These are phyloP conservation scores for Globisporangium radiosum DNA, from an alignment of 352 stramenopile genomes.

Conservation along the genomic window DNA sequence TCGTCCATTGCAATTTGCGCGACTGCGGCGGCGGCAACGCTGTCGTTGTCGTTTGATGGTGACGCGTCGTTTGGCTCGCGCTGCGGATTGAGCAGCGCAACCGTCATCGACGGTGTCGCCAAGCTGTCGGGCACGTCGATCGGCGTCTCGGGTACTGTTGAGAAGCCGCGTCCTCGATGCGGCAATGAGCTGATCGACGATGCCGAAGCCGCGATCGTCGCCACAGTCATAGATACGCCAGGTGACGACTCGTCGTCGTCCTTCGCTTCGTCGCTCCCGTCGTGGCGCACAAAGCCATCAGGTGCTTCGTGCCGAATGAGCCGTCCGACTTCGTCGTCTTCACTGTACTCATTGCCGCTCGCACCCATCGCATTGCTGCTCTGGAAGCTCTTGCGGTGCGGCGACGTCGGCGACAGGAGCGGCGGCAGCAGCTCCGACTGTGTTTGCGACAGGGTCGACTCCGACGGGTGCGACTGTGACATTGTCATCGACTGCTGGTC, in stretches of 20 bases:
- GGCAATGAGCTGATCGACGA: not conserved
- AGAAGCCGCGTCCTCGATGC: conserved; percentile 4
- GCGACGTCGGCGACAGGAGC: conserved; percentile 49
- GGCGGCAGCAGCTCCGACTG: conserved; percentile 29
- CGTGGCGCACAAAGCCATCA: conserved; percentile 37
- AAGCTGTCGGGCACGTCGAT: conserved; percentile 48
- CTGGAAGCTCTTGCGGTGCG: conserved; percentile 31
- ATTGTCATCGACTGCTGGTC: not conserved
- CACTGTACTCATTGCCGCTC: conserved; percentile 56
- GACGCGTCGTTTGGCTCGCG: conserved; percentile 19
- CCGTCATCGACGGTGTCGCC: conserved; percentile 40
- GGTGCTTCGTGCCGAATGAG: conserved; percentile 63
- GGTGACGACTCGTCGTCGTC: conserved; percentile 10
- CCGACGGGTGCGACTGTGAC: too few species aligned
- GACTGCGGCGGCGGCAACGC: conserved; percentile 2
- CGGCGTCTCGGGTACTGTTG: conserved; percentile 57
- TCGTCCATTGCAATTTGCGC: conserved; percentile 57
- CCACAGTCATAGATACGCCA: not conserved
- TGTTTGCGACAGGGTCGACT: too few species aligned
- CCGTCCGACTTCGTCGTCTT: conserved; percentile 74
- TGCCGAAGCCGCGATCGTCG: not conserved
- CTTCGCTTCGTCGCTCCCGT: conserved; percentile 34
- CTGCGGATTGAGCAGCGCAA: conserved; percentile 20
- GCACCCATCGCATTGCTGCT: conserved; percentile 29
- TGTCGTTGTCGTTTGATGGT: conserved; percentile 12